A percentile compares a stretch with the other conserved stretches of the same genome.
Conservation (phyloP, 73 alveolate genomes). For the Paramecium octaurelia region DNA sequence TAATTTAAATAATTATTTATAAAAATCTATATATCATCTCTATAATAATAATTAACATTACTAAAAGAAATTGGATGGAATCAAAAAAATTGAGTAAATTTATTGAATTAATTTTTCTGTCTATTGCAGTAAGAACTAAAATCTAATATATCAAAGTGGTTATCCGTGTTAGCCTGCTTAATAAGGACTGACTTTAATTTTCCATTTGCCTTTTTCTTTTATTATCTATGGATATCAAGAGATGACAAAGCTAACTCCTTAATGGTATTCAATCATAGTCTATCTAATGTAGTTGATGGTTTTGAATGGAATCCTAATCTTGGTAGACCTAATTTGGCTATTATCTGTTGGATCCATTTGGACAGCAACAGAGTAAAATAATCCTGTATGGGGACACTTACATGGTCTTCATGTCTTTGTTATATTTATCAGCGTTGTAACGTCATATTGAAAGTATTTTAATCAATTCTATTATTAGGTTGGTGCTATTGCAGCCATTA, state of each 20-base stretch:
- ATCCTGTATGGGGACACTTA: conserved; percentile 52
- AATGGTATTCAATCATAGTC: conserved; percentile 22
- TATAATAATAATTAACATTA: neutral
- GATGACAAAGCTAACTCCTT: conserved; percentile 55
- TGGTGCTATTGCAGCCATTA: conserved; percentile 1
- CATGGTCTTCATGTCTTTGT: conserved; percentile 58
- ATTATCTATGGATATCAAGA: conserved; percentile 61
- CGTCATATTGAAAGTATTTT: conserved; percentile 38
- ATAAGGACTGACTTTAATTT: conserved; percentile 59
- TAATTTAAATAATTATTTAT: neutral
- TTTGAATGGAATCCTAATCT: conserved; percentile 52
- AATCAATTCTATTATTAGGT: neutral
- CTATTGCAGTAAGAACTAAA: conserved; percentile 40
- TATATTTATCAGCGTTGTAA: conserved; percentile 33
- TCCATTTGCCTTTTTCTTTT: conserved; percentile 55
- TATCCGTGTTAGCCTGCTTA: conserved; percentile 34
- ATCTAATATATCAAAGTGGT: conserved; percentile 10
- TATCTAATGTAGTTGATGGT: conserved; percentile 14
- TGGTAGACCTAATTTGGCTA: conserved; percentile 53
- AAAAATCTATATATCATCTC: neutral
- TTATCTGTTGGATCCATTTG: conserved; percentile 56
- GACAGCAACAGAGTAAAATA: conserved; percentile 51
- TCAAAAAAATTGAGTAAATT: conserved; percentile 36
- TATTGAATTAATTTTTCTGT: conserved; percentile 44
- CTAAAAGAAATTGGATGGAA: neutral